Conservation (phyloP, 768 basidiomycete species). For the Nevesoporus exiguus region DNA sequence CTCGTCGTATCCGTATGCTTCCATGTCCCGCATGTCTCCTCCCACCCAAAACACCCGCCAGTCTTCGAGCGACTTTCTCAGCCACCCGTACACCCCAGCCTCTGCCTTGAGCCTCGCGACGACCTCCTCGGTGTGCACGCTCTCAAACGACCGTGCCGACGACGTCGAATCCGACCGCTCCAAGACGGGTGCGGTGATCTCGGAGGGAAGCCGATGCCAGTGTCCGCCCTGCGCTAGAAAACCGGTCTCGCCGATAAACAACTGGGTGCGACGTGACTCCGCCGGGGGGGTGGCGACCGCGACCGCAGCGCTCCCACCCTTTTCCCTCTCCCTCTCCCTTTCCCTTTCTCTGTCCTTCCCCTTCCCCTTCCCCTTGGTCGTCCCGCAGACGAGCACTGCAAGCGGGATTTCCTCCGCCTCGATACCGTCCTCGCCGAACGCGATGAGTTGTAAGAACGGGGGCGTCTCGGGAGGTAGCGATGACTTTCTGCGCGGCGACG, state of each 20-base stretch:
- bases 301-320: too few species aligned
- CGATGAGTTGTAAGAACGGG: slow-evolving; percentile 64
- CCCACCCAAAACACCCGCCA: slow-evolving; percentile 85
- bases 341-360: slow-evolving; percentile 23
- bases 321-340: slow-evolving; percentile 19
- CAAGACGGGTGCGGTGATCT: slow-evolving; percentile 31
- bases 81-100: slow-evolving; percentile 77
- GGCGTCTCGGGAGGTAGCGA: background rate
- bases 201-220: slow-evolving; percentile 37
- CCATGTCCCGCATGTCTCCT: slow-evolving; percentile 40
- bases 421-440: slow-evolving; percentile 66
- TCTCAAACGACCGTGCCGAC: slow-evolving; percentile 47
- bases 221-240: slow-evolving; percentile 45
- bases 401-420: slow-evolving; percentile 71
- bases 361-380: slow-evolving; percentile 1
- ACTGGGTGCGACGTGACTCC: slow-evolving; percentile 51
- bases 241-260: slow-evolving; percentile 61
- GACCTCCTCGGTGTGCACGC: slow-evolving; percentile 52
- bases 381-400: slow-evolving; percentile 36
- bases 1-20: slow-evolving; percentile 13
- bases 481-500: slow-evolving; percentile 6
- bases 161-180: slow-evolving; percentile 43
- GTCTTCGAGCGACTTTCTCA: slow-evolving; percentile 66
- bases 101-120: slow-evolving; percentile 44
- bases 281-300: slow-evolving; percentile 38